Conservation (phyloP, 1,284 basidiomycete species). For the Hemileia vastatrix region DNA sequence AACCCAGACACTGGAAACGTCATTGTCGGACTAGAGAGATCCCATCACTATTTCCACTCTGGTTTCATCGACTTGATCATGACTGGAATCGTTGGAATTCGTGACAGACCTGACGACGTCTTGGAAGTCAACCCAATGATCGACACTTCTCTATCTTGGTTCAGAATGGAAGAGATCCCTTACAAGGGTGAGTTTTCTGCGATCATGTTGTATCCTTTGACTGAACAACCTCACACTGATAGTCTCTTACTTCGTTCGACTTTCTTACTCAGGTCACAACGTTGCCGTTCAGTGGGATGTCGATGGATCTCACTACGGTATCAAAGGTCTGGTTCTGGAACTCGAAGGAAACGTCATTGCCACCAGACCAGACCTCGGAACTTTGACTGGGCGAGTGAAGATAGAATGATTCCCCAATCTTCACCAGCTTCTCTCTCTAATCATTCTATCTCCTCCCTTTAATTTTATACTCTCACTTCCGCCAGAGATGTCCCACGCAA, state of each 20-base stretch:
- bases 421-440: too few relatives aligned
- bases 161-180: constrained; percentile 8
- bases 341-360: background rate
- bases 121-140: constrained; percentile 19
- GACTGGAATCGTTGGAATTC: constrained; percentile 12
- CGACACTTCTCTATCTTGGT: constrained; percentile 1
- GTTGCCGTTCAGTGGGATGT: constrained; percentile 13
- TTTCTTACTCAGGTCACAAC: constrained; percentile 1
- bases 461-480: background rate
- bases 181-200: constrained; percentile 1
- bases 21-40: constrained; percentile 13
- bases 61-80: constrained; percentile 18
- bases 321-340: background rate
- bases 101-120: constrained; percentile 5
- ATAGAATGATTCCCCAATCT: background rate
- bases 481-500: background rate
- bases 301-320: constrained; percentile 8
- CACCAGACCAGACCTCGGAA: background rate
- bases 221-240: too few relatives aligned
- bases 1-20: background rate
- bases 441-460: too few relatives aligned
- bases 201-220: too few relatives aligned
- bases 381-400: background rate
- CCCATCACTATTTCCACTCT: constrained; percentile 19
- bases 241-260: too few relatives aligned